A percentile compares a stretch with the other conserved stretches of the same genome.
Evolutionary conservation across 1,284 basidiomycete species (phyloP).

Genomic region (Sphaerobolus stellatus): DNA sequence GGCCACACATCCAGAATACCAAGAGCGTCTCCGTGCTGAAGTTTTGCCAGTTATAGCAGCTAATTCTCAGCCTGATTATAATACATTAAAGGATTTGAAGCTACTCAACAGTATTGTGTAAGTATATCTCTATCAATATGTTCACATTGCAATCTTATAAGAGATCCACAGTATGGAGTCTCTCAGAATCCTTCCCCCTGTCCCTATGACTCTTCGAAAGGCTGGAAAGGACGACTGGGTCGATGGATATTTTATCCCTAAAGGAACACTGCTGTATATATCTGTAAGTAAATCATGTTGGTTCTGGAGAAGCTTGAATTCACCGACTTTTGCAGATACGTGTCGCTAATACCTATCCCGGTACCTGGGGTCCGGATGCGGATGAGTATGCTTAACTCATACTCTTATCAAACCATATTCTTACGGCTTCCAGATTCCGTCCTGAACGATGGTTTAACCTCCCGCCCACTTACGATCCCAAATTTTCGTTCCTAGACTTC

Average conservation of each 20-base stretch:
- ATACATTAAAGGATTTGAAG: slow-evolving; percentile 43
- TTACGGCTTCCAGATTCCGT: slow-evolving; percentile 33
- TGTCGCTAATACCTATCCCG: slow-evolving; percentile 32
- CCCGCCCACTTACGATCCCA: slow-evolving; percentile 34
- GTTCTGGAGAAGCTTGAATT: not conserved
- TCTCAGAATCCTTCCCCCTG: slow-evolving; percentile 45
- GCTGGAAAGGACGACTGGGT: slow-evolving; percentile 43
- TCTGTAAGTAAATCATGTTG: slow-evolving; percentile 37
- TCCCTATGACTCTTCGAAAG: slow-evolving; percentile 45
- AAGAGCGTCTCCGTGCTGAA: slow-evolving; percentile 44
- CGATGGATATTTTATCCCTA: slow-evolving; percentile 44
- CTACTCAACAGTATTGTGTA: slow-evolving; percentile 51
- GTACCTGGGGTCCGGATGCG: slow-evolving; percentile 17
- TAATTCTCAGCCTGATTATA: slow-evolving; percentile 41
- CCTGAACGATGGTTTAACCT: slow-evolving; percentile 44
- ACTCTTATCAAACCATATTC: too few species aligned
- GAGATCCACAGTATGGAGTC: slow-evolving; percentile 30
- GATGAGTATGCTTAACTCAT: slow-evolving; percentile 15
- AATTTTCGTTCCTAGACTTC: slow-evolving; percentile 42
- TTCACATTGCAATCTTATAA: too few species aligned
- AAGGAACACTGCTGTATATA: slow-evolving; percentile 46
- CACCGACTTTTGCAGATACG: slow-evolving; percentile 36
- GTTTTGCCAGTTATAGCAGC: slow-evolving; percentile 36
- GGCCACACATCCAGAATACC: slow-evolving; percentile 34
- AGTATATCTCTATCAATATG: slow-evolving; percentile 18